Conservation (phyloP, 768 basidiomycete species). For the Royoungia palumana region DNA sequence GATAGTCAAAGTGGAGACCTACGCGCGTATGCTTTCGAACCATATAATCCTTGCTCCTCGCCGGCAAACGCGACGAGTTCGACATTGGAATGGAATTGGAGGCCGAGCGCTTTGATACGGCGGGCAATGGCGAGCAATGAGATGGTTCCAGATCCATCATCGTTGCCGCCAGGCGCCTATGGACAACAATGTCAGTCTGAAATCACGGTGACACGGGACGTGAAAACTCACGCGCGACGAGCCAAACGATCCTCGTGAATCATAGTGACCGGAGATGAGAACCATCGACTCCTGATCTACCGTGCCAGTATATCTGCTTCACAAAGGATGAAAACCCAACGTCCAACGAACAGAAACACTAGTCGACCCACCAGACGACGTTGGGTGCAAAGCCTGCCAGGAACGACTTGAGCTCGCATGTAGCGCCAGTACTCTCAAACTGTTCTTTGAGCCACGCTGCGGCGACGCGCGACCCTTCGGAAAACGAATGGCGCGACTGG, state of each 20-base stretch:
- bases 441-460: slow-evolving; percentile 50
- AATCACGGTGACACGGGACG: not conserved
- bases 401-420: slow-evolving; percentile 67
- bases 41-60: slow-evolving; percentile 86
- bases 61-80: slow-evolving; percentile 84
- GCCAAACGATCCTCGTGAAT: slow-evolving; percentile 90
- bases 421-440: slow-evolving; percentile 74
- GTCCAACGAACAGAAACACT: not conserved
- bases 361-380: slow-evolving; percentile 64
- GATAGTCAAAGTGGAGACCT: slow-evolving; percentile 27
- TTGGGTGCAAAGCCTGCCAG: slow-evolving; percentile 77
- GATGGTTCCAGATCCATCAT: slow-evolving; percentile 62
- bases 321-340: not conserved
- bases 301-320: slow-evolving; percentile 57
- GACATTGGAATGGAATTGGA: slow-evolving; percentile 74
- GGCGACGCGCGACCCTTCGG: slow-evolving; percentile 46
- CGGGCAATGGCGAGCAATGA: slow-evolving; percentile 80
- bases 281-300: slow-evolving; percentile 51
- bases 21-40: slow-evolving; percentile 80
- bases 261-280: slow-evolving; percentile 84
- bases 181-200: not conserved
- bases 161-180: slow-evolving; percentile 51
- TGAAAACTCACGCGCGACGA: slow-evolving; percentile 40
- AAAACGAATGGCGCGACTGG: slow-evolving; percentile 80
- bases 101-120: slow-evolving; percentile 59